Evolutionary conservation across 805 yeast genomes (phyloP), one percentile per base, ranked within the genome.

Genomic region (Candida glaebosa): DNA sequence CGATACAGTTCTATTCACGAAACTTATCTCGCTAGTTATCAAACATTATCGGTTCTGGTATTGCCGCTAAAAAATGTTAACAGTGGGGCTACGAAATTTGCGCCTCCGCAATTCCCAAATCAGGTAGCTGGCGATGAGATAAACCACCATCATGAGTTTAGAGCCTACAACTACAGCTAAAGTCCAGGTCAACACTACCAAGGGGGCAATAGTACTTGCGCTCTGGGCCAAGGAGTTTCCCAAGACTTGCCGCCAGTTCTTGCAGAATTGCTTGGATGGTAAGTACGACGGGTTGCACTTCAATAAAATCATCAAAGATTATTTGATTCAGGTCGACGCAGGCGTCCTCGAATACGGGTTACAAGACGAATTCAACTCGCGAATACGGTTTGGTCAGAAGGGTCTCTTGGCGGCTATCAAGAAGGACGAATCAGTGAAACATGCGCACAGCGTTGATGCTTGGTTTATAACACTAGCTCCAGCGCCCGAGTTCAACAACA

Each of bases 201-300:
- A 77, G 41, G 91, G 91, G 0, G 60, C 66, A 2, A 58, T 84
- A 0, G 77, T 71, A 18, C 57, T 84, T 1, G 89, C 80, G 43
- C 56, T 84, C 5, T 85, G 84, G 81, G 86, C 89, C 9, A 78
- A 78, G 49, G 87, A 85, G 54, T 58, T 75, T 3, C 88, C 89
- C 0, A 45, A 48, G 0, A 69, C 79, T 1, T 53, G 74, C 22
- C 52, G 69, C 26, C 51, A 54, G 30, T 82, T 84, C 49, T 53
- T 84, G n/a, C 65, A 67, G 38, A 66, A 64, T 28, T 75, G 84
- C 47, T 32, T 68, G 12, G 60, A 73, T 43, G 71, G 72, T 7
- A 52, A 50, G 31, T 80, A 69, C 51, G 57, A 58, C 37, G 72
- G 69, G 10, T 54, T 65, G 40, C 46, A 48, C 30, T 78, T 83